Evolutionary conservation across 345 rosid species (phyloP), one percentile per base, ranked within the genome.

Genomic region (Bretschneidera sinensis): DNA sequence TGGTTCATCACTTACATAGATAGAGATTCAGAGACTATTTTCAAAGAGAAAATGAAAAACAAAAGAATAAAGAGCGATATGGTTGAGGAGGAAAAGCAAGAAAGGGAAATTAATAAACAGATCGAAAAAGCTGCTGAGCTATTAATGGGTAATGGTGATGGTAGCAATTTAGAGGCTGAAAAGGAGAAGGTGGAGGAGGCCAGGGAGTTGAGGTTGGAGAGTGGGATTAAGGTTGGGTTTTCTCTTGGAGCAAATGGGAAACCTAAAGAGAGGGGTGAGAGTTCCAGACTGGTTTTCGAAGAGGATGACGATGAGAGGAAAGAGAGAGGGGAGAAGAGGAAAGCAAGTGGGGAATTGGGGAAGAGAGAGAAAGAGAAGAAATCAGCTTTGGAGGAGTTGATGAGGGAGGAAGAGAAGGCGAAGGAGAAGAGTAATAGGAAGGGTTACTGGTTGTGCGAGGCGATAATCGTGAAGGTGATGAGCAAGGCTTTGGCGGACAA

Each of bases 1-100:
- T 94, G 97, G 99, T 94, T 94, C 54, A 90, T 90, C 50, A 90
- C 99, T 10, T 94, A 90, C 52, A 82, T 86, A 0, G 97, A 94
- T 63, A 71, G 91, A 33, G 99, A 94, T 47, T 84, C 91, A 0
- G 99, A 94, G 83, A 74, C 96, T 6, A 25, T 88, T 56, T 86
- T 94, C 47, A 90, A 88, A 69, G 99, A 94, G 66, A 90, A 78
- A 65, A 60, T 81, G 76, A 94, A 94, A 81, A 90, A 80, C 31
- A 94, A 94, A 81, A 80, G 99, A 49, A 66, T 85, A 0, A 84
- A 77, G 69, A 73, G 87, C 25, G 96, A 90, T 61, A 57, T 90
- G 69, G 96, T 65, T 15, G 97, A 94, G 55, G 99, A 94, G 74
- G 99, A 94, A 83, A 94, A 85, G 70, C 90, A 87, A 53, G 97